Evolutionary conservation across 2,329 filamentous ascomycete species (phyloP).

Genomic region (Hymenoscyphus scutula): DNA sequence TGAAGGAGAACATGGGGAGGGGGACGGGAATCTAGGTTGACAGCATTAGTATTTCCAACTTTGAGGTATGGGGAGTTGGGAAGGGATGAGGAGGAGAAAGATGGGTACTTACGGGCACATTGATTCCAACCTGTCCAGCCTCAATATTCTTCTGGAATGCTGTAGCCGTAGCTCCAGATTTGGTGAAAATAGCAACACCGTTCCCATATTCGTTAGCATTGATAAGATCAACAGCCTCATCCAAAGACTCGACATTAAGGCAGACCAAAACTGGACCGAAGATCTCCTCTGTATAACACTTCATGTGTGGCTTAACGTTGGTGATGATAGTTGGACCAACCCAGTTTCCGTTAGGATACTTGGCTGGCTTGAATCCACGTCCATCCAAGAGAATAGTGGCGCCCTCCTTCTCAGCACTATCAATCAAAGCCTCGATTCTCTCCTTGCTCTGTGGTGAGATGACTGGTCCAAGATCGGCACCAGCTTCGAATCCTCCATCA

Average conservation of each 20-base stretch:
- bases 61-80: not conserved
- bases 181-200: constrained; percentile 81
- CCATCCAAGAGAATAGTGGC: constrained; percentile 82
- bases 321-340: constrained; percentile 80
- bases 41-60: not conserved
- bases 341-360: constrained; percentile 86
- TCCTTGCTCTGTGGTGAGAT: constrained; percentile 77
- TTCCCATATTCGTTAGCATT: constrained; percentile 87
- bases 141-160: constrained; percentile 79
- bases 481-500: constrained; percentile 78
- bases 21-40: constrained; percentile 53
- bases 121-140: constrained; percentile 83
- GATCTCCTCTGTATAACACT: constrained; percentile 82
- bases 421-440: constrained; percentile 74
- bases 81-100: not conserved
- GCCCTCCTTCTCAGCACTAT: constrained; percentile 74
- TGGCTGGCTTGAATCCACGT: constrained; percentile 68
- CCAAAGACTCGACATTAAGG: constrained; percentile 73
- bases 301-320: constrained; percentile 77
- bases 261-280: constrained; percentile 83
- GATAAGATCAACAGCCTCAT: constrained; percentile 78
- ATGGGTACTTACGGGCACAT: constrained; percentile 54
- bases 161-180: constrained; percentile 72
- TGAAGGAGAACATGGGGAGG: constrained; percentile 70
- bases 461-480: constrained; percentile 77